Base-by-base conservation (phyloP, 2,329 filamentous ascomycete genomes). In the Calonectria pseudoreteaudii region DNA sequence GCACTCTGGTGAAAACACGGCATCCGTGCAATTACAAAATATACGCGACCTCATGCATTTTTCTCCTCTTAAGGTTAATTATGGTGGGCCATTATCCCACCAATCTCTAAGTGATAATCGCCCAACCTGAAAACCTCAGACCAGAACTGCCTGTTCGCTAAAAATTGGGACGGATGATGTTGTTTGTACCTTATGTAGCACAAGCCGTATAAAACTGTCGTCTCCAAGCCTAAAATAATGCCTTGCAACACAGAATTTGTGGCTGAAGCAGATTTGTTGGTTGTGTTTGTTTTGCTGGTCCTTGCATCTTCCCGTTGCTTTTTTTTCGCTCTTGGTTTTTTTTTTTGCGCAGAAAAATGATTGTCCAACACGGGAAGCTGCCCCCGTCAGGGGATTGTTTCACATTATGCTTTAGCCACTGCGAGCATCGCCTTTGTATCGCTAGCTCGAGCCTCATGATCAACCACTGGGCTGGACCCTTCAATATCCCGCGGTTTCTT, bases 381-480 rank as follows among this genome's bases (percentile, higher is more conserved):
- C 58, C 58, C 26, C 23, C 28, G 26, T 23, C 52, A n/a, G 64
- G 30, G 23, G 23, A 16, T 34, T 26, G 77, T 79, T 79, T 79
- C 77, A 79, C 30, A 49, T 75, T 50, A 18, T 23, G 60, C 44
- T 41, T 52, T 44, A 53, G 36, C 31, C 52, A 60, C 28, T 34
- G 44, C 23, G 52, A 53, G 34, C 9, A 52, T 28, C 62, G 62
- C 52, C 16, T 47, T 20, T 65, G 44, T 66, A 53, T 68, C 65
- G 67, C 23, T 44, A 44, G 50, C 34, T 70, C 52, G 71, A 73
- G 67, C 70, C 65, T 72, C 56, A 67, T 60, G 26, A 13, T 34
- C 14, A 36, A 28, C 36, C 36, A n/a, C 38, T 64, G n/a, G 23
- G 30, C 13, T 28, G 8, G 16, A 16, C 16, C 60, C 38, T 64